Conservation (phyloP, 805 yeast species). For the Clavispora santaluciae region DNA sequence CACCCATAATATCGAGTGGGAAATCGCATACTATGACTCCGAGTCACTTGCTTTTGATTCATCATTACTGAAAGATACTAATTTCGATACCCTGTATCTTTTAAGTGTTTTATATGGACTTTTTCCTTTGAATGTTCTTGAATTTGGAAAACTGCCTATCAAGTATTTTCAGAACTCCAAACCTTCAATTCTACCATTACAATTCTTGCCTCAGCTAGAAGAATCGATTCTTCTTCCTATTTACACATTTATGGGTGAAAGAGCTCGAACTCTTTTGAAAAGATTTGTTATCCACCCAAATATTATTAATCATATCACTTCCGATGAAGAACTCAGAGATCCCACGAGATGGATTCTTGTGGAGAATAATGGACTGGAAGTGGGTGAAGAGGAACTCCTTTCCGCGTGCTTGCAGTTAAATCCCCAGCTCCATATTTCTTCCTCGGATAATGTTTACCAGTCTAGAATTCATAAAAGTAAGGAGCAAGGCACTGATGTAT, state of each 20-base stretch:
- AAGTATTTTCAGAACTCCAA: conserved; percentile 22
- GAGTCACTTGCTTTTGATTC: background rate
- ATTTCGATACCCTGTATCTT: conserved; percentile 29
- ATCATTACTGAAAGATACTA: conserved; percentile 7
- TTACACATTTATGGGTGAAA: background rate
- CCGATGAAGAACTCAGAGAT: conserved; percentile 17
- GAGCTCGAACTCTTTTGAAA: conserved; percentile 12
- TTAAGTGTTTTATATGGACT: conserved; percentile 52
- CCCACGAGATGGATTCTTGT: conserved; percentile 20
- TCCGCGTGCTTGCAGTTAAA: conserved; percentile 17
- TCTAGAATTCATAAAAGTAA: background rate
- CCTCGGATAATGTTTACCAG: conserved; percentile 10
- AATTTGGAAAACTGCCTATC: conserved; percentile 40
- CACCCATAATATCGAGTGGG: conserved; percentile 14
- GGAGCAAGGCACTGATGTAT: background rate
- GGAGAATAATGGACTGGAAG: conserved; percentile 7
- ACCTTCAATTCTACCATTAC: conserved; percentile 11
- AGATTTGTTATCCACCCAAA: conserved; percentile 47
- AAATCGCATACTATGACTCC: conserved; percentile 12
- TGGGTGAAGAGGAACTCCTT: conserved; percentile 17
- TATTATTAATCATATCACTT: conserved; percentile 25
- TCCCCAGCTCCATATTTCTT: conserved; percentile 12
- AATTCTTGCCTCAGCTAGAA: conserved; percentile 7
- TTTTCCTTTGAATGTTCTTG: conserved; percentile 46
- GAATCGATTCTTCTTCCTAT: background rate